phyloP scores from a whole-genome alignment of 305 asterid genomes.

The Fraxinus xanthoxyloides region DNA sequence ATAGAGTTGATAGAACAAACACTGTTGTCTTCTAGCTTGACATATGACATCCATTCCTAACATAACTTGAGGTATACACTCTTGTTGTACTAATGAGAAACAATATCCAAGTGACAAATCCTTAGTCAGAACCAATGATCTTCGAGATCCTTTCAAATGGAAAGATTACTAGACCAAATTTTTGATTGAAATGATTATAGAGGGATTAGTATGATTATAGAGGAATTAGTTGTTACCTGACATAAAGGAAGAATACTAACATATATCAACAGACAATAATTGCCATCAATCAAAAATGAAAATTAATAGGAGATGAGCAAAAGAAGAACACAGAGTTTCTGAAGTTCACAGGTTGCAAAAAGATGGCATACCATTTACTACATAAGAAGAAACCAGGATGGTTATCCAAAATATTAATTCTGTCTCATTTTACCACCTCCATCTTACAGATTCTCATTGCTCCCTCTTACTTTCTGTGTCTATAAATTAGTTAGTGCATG shows the following conservation, averaged over 20 bases:
- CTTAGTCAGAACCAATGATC: conserved; percentile 40
- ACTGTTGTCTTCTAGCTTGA: conserved; percentile 59
- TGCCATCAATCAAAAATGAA: background rate
- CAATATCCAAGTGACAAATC: conserved; percentile 39
- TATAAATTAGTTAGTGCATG: background rate
- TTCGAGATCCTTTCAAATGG: conserved; percentile 5
- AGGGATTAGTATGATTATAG: conserved; percentile 26
- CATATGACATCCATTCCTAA: conserved; percentile 57
- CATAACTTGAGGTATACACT: conserved; percentile 57
- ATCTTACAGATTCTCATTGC: too few relatives aligned
- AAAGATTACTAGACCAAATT: conserved; percentile 15
- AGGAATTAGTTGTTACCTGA: conserved; percentile 30
- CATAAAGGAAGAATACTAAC: background rate
- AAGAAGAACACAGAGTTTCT: background rate
- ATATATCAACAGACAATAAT: background rate
- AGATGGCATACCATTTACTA: background rate
- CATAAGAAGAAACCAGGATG: too few relatives aligned
- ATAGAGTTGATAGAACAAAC: conserved; percentile 51
- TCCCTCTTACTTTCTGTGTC: background rate
- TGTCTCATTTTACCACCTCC: too few relatives aligned
- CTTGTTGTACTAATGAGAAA: conserved; percentile 58
- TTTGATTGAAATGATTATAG: conserved; percentile 30
- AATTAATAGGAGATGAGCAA: background rate
- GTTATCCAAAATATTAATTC: too few relatives aligned
- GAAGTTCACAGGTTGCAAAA: background rate